Evolutionary conservation across 257 asterid species (phyloP), one percentile per base, ranked within the genome.

Genomic region (Solanum pimpinellifolium): DNA sequence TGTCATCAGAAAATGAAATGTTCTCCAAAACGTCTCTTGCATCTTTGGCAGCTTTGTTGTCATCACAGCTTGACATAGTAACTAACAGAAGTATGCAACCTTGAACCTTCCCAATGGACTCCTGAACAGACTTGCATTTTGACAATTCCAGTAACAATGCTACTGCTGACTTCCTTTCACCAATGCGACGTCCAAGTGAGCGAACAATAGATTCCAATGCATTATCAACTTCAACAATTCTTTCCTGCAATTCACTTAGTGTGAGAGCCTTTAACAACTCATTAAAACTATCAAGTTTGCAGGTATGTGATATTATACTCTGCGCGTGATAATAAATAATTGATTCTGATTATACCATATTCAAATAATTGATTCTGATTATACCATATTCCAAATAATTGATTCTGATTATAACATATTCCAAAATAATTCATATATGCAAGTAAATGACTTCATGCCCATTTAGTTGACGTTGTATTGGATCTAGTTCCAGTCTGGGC

Each of bases 11-110:
- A 91, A 90, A 92, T 14, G 97, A 93, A 68, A 94, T 93, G 77
- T 92, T 92, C 89, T 94, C 94, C 89, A 94, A 86, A 80, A 94
- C 90, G 31, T 83, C 86, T 88, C 78, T 85, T 4, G 97, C 95
- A 83, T 92, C 92, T 72, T 85, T 85, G 78, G 93, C 90, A 23
- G 94, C 92, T 90, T 94, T 93, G 86, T 66, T 90, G 91, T 94
- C 97, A 39, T 88, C 90, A 88, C 87, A 88, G 90, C 91, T 89
- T 74, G 92, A 89, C 93, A 93, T 90, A 11, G 95, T 93, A 35
- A 90, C 95, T 25, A 94, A 89, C 87, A 91, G 93, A 87, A 94
- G 91, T 87, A 94, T 91, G 90, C 95, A 94, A 69, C 95, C 95
- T 83, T 91, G 94, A 56, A 90, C 94, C 87, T 94, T 90, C 80